Evolutionary conservation across 805 yeast species (phyloP), one percentile per base, ranked within the genome.

Genomic region (Schizosaccharomyces cryophilus): DNA sequence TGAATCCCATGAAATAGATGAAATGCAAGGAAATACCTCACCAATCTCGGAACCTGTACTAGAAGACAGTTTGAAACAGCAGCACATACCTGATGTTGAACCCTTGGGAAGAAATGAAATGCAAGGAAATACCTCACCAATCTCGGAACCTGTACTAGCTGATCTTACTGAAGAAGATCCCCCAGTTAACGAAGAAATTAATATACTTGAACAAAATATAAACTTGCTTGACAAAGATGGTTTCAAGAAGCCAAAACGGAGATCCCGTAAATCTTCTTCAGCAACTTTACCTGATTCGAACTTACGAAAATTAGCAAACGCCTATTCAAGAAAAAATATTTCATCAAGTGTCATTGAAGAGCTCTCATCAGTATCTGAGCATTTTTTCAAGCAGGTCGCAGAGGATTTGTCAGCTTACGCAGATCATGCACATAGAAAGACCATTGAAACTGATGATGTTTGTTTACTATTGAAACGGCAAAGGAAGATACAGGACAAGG

Each of bases 381-480:
- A 54, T 21, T 73, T 66, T 62, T 67, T 73, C 47, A 67, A 66
- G 26, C 71, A 68, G 45, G 60, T 66, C 1, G 42, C 69, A 0
- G 63, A 62, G 1, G 75, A 71, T 61, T 61, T 73, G 4, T 60
- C 62, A 1, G 69, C 71, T 0, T 74, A 72, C 58, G 66, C 75
- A 0, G 64, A 64, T 1, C 76, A 74, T 62, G 68, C 73, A 1
- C 64, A 62, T 38, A 56, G 68, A n/a, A 66, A 65, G 45, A 64
- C 65, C 1, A 66, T 73, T 5, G 68, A 69, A 17, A 63, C 68
- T 9, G 63, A 65, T 11, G 67, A 71, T 19, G 67, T 68, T 3
- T 61, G 65, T 45, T 62, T 68, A 15, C 61, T 73, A 30, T 40
- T 72, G 64, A 66, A 68, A 59, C 65, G 60, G 21, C 60, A 56